Evolutionary conservation across 1,284 basidiomycete genomes (phyloP).

Genomic region (Pseudozyma sp.): DNA sequence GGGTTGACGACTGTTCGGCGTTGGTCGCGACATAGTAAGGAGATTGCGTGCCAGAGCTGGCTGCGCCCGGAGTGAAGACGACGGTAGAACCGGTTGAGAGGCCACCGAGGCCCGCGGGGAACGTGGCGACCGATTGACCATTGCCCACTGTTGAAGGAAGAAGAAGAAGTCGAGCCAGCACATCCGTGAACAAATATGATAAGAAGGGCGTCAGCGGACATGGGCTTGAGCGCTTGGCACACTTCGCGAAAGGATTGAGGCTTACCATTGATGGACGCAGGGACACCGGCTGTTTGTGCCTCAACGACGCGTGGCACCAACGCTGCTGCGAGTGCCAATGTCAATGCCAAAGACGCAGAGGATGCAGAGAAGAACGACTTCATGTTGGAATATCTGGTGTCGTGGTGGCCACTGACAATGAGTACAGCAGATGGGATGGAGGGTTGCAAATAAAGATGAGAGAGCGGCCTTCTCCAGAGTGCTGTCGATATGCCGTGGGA

Average conservation of each 20-base stretch:
- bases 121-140: slow-evolving; percentile 26
- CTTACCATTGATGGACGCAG: slow-evolving; percentile 39
- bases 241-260: not conserved
- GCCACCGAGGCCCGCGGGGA: slow-evolving; percentile 32
- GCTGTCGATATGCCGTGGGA: not conserved
- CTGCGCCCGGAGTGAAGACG: slow-evolving; percentile 34
- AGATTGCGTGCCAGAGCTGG: slow-evolving; percentile 1
- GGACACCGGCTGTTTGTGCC: slow-evolving; percentile 36
- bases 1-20: slow-evolving; percentile 22
- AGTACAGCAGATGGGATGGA: not conserved
- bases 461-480: not conserved
- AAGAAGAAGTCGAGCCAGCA: not conserved
- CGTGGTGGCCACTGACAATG: not conserved
- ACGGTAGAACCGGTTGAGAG: slow-evolving; percentile 22
- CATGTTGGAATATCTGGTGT: slow-evolving; percentile 4
- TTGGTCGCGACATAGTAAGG: slow-evolving; percentile 44
- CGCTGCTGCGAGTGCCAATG: slow-evolving; percentile 1
- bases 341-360: not conserved
- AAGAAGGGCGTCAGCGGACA: not conserved
- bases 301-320: slow-evolving; percentile 1
- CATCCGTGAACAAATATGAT: not conserved
- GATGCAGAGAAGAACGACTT: slow-evolving; percentile 1
- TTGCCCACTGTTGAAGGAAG: slow-evolving; percentile 23
- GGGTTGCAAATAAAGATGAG: not conserved
- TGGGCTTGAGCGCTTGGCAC: not conserved